A percentile compares a stretch with the other conserved stretches of the same genome.
These are phyloP conservation scores for Oryza glaberrima DNA, from an alignment of 176 grass and related monocot genomes.

Conservation along the genomic window DNA sequence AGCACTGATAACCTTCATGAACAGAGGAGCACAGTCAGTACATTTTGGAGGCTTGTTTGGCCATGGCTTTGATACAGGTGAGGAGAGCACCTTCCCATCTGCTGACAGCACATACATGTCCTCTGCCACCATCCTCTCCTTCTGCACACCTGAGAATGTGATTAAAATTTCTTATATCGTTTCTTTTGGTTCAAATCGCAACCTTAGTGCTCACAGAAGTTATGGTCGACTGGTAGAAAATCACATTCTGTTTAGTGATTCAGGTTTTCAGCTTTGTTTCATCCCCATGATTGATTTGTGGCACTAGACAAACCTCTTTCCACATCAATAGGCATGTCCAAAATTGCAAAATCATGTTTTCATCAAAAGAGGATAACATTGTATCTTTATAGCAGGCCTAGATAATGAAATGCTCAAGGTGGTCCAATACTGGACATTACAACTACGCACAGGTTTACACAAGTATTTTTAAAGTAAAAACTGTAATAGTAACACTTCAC, in stretches of 20 bases:
- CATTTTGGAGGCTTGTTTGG: constrained; percentile 88
- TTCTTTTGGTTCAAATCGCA: neutral
- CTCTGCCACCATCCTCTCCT: constrained; percentile 88
- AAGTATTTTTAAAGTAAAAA: neutral
- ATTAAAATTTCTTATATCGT: neutral
- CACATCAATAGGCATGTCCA: neutral
- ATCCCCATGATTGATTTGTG: neutral
- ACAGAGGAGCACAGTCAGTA: constrained; percentile 89
- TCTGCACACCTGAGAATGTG: constrained; percentile 76
- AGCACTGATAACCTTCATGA: constrained; percentile 77
- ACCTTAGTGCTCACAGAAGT: neutral
- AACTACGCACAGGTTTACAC: neutral
- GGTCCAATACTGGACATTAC: neutral
- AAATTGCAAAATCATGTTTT: neutral
- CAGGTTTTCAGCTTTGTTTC: neutral
- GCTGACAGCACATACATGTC: constrained; percentile 85
- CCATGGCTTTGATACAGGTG: constrained; percentile 69
- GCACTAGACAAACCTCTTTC: neutral
- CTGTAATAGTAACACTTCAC: neutral
- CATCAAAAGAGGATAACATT: neutral
- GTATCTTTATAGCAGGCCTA: neutral
- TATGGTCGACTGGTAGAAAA: neutral
- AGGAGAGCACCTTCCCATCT: constrained; percentile 62
- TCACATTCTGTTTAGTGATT: neutral
- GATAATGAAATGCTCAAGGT: neutral